Conservation (phyloP, 495 filamentous ascomycete genomes). For the Pseudoneurospora amorphoporcata region DNA sequence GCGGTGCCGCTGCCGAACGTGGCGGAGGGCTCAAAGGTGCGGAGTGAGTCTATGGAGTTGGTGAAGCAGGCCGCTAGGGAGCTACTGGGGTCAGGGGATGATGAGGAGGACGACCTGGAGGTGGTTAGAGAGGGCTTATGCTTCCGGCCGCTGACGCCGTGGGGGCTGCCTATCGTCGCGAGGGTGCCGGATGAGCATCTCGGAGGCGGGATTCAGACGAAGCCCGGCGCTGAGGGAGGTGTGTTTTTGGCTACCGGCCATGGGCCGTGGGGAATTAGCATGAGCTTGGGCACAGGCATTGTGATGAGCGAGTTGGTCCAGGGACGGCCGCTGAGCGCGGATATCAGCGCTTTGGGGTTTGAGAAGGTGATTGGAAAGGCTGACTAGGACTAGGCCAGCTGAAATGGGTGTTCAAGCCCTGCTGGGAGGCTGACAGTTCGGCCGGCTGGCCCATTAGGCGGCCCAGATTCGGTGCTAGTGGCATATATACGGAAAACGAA, state of each 20-base stretch:
- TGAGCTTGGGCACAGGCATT: constrained; percentile 54
- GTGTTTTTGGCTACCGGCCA: constrained; percentile 67
- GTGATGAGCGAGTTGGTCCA: constrained; percentile 55
- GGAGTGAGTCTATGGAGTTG: constrained; percentile 35
- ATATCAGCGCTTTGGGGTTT: constrained; percentile 28
- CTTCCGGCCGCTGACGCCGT: constrained; percentile 57
- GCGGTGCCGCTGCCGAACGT: constrained; percentile 46
- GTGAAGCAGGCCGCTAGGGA: constrained; percentile 44
- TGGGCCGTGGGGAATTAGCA: constrained; percentile 60
- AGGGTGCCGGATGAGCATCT: constrained; percentile 44
- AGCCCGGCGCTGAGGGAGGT: constrained; percentile 41
- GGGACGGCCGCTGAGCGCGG: constrained; percentile 36
- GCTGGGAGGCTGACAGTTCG: background rate
- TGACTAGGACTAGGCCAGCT: background rate
- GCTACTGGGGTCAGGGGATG: constrained; percentile 38
- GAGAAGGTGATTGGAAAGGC: background rate
- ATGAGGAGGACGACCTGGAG: constrained; percentile 43
- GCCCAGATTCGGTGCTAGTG: background rate
- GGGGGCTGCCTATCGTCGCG: constrained; percentile 51
- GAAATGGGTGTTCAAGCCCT: background rate
- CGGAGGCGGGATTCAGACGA: constrained; percentile 33
- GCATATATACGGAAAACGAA: background rate
- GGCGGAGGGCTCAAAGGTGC: constrained; percentile 37
- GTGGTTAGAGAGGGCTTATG: constrained; percentile 57
- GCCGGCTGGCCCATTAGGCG: background rate